These are phyloP conservation scores for Annulohypoxylon truncatum DNA, from an alignment of 2,329 filamentous ascomycete species.

Conservation along the genomic window DNA sequence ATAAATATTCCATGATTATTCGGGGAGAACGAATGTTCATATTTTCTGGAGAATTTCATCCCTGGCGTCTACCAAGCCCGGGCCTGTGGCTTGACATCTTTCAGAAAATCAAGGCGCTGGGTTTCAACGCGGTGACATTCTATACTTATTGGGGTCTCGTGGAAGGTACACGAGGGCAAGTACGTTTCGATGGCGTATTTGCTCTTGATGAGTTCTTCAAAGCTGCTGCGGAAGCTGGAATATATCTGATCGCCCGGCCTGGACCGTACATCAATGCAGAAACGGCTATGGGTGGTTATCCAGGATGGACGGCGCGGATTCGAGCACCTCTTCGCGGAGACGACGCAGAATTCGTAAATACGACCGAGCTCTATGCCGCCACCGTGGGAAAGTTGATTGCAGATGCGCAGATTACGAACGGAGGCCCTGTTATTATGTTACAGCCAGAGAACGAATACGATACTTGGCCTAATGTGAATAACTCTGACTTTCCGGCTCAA, in stretches of 20 bases:
- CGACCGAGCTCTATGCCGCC: slow-evolving; percentile 71
- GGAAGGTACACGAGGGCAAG: slow-evolving; percentile 77
- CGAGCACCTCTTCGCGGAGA: slow-evolving; percentile 71
- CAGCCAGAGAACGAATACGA: slow-evolving; percentile 84
- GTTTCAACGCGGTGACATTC: slow-evolving; percentile 82
- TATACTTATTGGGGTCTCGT: slow-evolving; percentile 82
- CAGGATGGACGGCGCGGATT: slow-evolving; percentile 80
- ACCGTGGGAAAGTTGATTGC: slow-evolving; percentile 74
- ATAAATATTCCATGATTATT: slow-evolving; percentile 77
- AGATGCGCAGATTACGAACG: slow-evolving; percentile 81
- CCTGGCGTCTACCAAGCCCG: slow-evolving; percentile 64
- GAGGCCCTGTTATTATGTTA: slow-evolving; percentile 79
- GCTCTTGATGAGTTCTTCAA: slow-evolving; percentile 79
- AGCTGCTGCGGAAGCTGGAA: slow-evolving; percentile 76
- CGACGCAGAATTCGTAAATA: slow-evolving; percentile 68
- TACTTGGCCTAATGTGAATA: slow-evolving; percentile 59
- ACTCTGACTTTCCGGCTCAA: slow-evolving; percentile 61
- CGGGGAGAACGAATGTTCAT: slow-evolving; percentile 76
- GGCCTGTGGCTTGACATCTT: slow-evolving; percentile 74
- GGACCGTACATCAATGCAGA: slow-evolving; percentile 84
- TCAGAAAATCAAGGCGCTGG: slow-evolving; percentile 83
- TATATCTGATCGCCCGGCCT: slow-evolving; percentile 78
- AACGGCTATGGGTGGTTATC: slow-evolving; percentile 78
- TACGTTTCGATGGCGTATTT: slow-evolving; percentile 76
- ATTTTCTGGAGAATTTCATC: slow-evolving; percentile 80